A percentile compares a stretch with the other conserved stretches of the same genome.
Conservation (phyloP, 208 protist species). For the Acanthamoeba castellanii region DNA sequence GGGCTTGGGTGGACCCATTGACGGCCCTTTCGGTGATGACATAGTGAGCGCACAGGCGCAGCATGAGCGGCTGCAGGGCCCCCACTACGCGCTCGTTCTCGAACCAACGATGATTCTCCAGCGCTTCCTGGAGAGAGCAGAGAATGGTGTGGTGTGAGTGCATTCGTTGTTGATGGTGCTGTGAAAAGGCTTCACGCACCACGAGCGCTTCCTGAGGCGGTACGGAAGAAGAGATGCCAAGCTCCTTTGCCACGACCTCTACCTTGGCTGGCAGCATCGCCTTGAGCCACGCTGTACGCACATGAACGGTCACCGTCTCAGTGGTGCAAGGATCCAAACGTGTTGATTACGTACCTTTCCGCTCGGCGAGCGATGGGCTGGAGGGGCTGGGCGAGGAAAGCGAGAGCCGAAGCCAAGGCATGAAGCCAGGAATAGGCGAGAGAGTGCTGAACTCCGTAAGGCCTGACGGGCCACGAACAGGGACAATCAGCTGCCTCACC, state of each 20-base stretch:
- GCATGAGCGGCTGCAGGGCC: neutral
- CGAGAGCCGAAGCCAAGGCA: neutral
- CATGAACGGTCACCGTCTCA: too few species aligned
- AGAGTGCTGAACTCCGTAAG: constrained; percentile 73
- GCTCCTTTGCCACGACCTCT: constrained; percentile 6
- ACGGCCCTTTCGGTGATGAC: constrained; percentile 7
- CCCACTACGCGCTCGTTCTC: neutral
- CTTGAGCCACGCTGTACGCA: neutral
- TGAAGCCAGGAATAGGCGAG: constrained; percentile 78
- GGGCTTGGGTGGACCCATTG: neutral
- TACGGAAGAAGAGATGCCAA: neutral
- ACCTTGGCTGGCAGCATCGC: neutral
- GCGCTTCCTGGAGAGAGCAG: neutral
- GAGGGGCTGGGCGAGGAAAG: neutral
- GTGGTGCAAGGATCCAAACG: too few species aligned
- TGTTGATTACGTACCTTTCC: neutral
- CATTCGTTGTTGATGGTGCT: neutral
- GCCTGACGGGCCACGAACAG: neutral
- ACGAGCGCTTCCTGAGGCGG: neutral
- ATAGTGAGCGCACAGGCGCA: constrained; percentile 67
- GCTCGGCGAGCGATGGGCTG: neutral
- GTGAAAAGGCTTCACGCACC: neutral
- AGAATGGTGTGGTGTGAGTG: neutral
- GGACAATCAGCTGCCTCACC: neutral
- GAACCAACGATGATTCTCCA: constrained; percentile 17